Evolutionary conservation across 1,284 basidiomycete species (phyloP).

Genomic region (Ceratobasidium sp.): DNA sequence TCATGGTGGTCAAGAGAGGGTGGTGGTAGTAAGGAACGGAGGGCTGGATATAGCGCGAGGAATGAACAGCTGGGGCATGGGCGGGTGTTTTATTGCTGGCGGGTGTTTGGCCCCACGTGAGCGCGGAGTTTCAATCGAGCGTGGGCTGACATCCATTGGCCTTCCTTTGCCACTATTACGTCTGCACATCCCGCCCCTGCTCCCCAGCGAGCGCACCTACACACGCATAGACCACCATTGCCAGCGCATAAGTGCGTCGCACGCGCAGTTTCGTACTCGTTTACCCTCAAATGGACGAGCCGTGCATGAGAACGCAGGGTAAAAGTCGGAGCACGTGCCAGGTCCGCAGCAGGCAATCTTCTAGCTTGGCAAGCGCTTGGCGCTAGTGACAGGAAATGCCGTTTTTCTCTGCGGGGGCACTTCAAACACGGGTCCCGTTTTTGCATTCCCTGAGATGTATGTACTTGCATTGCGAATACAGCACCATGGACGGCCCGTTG

Average conservation of each 20-base stretch:
- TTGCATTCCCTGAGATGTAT: slow-evolving; percentile 1
- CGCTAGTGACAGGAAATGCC: slow-evolving; percentile 3
- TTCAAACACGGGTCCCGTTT: slow-evolving; percentile 3
- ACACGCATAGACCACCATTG: neutral
- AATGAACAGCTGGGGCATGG: neutral
- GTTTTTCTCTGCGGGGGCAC: neutral
- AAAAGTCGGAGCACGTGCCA: neutral
- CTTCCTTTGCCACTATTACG: neutral
- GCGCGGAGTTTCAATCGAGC: slow-evolving; percentile 23
- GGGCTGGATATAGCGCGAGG: neutral
- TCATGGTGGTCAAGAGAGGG: neutral
- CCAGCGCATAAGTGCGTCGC: slow-evolving; percentile 22
- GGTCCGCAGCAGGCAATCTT: neutral
- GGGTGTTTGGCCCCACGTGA: slow-evolving; percentile 10
- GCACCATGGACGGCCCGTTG: neutral
- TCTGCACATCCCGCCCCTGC: neutral
- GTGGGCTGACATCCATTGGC: slow-evolving; percentile 15
- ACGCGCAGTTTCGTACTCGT: slow-evolving; percentile 5
- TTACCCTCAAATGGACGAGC: neutral
- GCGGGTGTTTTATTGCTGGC: neutral
- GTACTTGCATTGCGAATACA: neutral
- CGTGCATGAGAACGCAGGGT: slow-evolving; percentile 13
- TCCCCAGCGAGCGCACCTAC: neutral
- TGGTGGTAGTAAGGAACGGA: slow-evolving; percentile 22
- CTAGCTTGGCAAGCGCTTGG: slow-evolving; percentile 16